A percentile compares a stretch with the other conserved stretches of the same genome.
Conservation (phyloP, 176 grass and related monocot species). For the Avena insularis region DNA sequence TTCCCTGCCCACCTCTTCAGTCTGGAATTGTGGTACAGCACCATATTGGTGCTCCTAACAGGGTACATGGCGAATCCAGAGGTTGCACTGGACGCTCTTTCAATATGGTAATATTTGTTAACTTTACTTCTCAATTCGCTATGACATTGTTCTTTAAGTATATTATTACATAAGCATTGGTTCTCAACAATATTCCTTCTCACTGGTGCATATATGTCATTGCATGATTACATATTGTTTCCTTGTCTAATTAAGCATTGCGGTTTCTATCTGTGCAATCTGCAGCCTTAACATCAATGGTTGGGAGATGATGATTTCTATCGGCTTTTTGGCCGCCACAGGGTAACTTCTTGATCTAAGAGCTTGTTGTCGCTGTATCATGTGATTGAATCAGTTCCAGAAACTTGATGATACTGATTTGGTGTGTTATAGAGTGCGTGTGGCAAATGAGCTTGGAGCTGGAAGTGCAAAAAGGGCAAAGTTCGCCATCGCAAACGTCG, state of each 20-base stretch:
- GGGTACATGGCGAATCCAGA: constrained; percentile 83
- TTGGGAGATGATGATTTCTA: constrained; percentile 97
- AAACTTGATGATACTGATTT: background rate
- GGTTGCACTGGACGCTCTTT: constrained; percentile 85
- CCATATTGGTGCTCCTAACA: constrained; percentile 83
- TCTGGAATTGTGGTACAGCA: constrained; percentile 95
- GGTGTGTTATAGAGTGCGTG: constrained; percentile 56
- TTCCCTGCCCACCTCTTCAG: constrained; percentile 46
- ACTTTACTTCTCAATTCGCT: background rate
- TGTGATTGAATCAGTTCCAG: background rate
- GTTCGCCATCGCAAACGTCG: constrained; percentile 68
- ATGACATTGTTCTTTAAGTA: background rate
- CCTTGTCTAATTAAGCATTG: constrained; percentile 8
- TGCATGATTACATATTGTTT: background rate
- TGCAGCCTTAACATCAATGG: constrained; percentile 93
- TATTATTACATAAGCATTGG: background rate
- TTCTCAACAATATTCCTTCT: background rate
- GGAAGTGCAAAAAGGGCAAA: constrained; percentile 70
- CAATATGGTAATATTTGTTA: constrained; percentile 70
- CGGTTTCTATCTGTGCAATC: constrained; percentile 1
- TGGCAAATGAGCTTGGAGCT: constrained; percentile 90
- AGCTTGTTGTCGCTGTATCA: background rate
- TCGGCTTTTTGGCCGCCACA: constrained; percentile 71
- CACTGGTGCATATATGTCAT: background rate
- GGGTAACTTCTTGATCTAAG: constrained; percentile 56